Percentiles rank a stretch among this genome's conserved stretches.
These are phyloP conservation scores for Leccinum rimulosum DNA, from an alignment of 768 basidiomycete species.

Conservation along the genomic window DNA sequence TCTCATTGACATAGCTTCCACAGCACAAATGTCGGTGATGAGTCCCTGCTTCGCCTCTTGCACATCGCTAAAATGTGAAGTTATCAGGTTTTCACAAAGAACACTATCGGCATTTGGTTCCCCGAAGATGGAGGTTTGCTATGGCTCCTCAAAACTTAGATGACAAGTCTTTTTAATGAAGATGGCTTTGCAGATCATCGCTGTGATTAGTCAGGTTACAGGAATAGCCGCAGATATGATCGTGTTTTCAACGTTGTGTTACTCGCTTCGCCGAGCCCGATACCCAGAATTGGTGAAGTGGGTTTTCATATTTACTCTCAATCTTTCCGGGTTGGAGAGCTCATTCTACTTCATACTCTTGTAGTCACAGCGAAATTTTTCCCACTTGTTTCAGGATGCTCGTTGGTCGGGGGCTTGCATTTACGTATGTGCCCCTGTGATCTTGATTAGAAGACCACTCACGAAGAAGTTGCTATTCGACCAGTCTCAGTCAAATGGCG, in stretches of 20 bases:
- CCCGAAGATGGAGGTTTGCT: constrained; percentile 20
- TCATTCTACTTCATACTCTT: neutral
- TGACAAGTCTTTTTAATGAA: neutral
- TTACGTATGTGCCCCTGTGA: constrained; percentile 19
- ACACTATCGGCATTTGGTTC: constrained; percentile 22
- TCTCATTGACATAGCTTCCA: constrained; percentile 11
- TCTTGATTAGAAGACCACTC: neutral
- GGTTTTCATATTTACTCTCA: constrained; percentile 1
- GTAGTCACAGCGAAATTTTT: constrained; percentile 15
- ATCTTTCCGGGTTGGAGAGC: neutral
- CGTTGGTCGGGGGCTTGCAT: constrained; percentile 23
- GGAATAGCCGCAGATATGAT: constrained; percentile 12
- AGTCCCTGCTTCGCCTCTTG: neutral
- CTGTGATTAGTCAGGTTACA: constrained; percentile 11
- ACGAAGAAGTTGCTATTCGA: neutral
- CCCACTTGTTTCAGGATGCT: neutral
- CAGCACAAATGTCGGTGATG: constrained; percentile 27
- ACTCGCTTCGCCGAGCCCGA: constrained; percentile 18
- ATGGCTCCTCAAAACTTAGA: neutral
- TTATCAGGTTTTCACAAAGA: constrained; percentile 19
- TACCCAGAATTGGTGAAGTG: constrained; percentile 18
- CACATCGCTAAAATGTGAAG: constrained; percentile 8
- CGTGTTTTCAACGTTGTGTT: constrained; percentile 15
- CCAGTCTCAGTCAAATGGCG: constrained; percentile 18
- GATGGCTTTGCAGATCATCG: constrained; percentile 7